Evolutionary conservation across 1,284 basidiomycete genomes (phyloP).

Genomic region (Tilletia walkeri): DNA sequence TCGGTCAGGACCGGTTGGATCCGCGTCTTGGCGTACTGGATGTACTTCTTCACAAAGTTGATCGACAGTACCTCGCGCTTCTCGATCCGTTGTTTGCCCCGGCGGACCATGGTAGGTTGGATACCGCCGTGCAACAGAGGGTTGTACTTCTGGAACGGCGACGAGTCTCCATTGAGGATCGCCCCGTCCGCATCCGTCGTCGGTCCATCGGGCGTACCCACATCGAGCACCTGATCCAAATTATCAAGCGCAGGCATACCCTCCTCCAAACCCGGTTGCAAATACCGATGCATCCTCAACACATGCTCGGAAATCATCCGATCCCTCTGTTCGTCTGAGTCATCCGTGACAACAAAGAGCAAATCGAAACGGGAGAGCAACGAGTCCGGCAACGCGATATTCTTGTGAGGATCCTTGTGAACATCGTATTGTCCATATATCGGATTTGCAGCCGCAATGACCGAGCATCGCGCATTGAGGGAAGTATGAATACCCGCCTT

Average conservation of each 20-base stretch:
- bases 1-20: slow-evolving; percentile 74
- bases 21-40: slow-evolving; percentile 90
- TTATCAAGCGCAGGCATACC: slow-evolving; percentile 77
- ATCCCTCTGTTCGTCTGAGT: slow-evolving; percentile 92
- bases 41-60: slow-evolving; percentile 95
- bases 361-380: slow-evolving; percentile 98
- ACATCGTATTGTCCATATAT: slow-evolving; percentile 99
- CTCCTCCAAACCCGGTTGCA: slow-evolving; percentile 93
- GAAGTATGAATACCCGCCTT: slow-evolving; percentile 99
- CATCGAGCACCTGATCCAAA: slow-evolving; percentile 62
- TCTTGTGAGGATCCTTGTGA: slow-evolving; percentile 98
- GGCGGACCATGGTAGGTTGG: slow-evolving; percentile 62
- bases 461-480: slow-evolving; percentile 94
- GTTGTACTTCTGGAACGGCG: slow-evolving; percentile 82
- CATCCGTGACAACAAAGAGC: slow-evolving; percentile 96
- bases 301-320: slow-evolving; percentile 96
- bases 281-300: slow-evolving; percentile 92
- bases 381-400: slow-evolving; percentile 97
- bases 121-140: slow-evolving; percentile 85
- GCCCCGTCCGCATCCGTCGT: slow-evolving; percentile 43
- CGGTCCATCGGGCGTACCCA: slow-evolving; percentile 38
- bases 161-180: slow-evolving; percentile 36
- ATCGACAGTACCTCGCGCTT: slow-evolving; percentile 84
- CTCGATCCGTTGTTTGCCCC: slow-evolving; percentile 58
- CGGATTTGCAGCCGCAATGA: slow-evolving; percentile 96